Base-by-base conservation (phyloP, 768 basidiomycete genomes). In the Gelatoporia subvermispora region DNA sequence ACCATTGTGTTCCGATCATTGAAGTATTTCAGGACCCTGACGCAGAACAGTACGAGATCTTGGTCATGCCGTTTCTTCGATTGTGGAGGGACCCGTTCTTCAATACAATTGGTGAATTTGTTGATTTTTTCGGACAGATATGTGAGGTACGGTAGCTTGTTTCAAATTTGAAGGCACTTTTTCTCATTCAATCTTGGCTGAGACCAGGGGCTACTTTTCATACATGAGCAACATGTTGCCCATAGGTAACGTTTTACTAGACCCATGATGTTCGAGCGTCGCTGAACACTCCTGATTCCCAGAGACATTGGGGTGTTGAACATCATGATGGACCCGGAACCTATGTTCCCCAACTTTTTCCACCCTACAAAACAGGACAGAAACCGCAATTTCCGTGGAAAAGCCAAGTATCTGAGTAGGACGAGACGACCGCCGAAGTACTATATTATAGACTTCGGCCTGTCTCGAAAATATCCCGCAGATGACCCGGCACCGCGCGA, bases 41-140 rank as follows among this genome's bases (percentile, higher is more conserved):
- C 0, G 50, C 54, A n/a, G 4, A 18, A 3, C 15, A 8, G 4
- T 39, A 50, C 17, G 45, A 45, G 2, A 50, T 51, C 31, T 44
- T 59, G 9, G 56, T 61, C 11, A 59, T 56, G 56, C 56, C 56
- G 1, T 58, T 52, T 35, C 38, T 61, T 2, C 48, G 57, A 7
- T n/a, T 18, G 8, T 44, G 56, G 13, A 37, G 54, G 24, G 35
- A 49, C 2, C 58, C 58, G 5, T 40, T 44, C 0, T 56, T 59
- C 13, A 35, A 54, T n/a, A 46, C 45, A 5, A 39, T 61, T 2
- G 50, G 49, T 3, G 53, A 57, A n/a, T 43, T 53, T 9, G 17
- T 60, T 4, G 54, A 56, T 15, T 58, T 51, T 20, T 35, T 51
- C 2, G 41, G 45, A 10, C 56, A 57, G 31, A 25, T 58, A 1